These are phyloP conservation scores for Mortierella alpina DNA, from an alignment of 192 early-diverging fungal genomes.

Conservation along the genomic window DNA sequence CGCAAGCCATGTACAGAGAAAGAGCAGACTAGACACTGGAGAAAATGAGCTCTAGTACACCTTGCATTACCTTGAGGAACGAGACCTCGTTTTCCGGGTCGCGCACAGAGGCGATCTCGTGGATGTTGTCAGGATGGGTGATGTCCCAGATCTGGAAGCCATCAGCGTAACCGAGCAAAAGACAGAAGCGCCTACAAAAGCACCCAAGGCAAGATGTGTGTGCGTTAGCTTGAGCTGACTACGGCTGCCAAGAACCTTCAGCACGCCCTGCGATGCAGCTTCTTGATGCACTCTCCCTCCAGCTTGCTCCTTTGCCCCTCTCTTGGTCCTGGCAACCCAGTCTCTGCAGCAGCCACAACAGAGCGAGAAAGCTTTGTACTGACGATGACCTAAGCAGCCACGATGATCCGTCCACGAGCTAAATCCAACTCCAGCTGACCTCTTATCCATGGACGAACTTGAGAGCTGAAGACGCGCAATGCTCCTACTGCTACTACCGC, in stretches of 20 bases:
- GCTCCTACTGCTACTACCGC: too few species aligned
- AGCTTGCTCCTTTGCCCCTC: background rate
- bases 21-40: too few species aligned
- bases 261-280: too few species aligned
- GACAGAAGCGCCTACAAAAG: constrained; percentile 56
- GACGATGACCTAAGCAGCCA: too few species aligned
- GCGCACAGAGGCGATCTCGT: constrained; percentile 73
- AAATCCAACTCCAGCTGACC: too few species aligned
- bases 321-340: constrained; percentile 1
- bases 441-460: too few species aligned
- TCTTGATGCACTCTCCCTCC: background rate
- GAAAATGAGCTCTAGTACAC: too few species aligned
- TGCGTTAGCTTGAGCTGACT: background rate
- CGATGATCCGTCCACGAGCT: too few species aligned
- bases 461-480: too few species aligned
- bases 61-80: constrained; percentile 58
- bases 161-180: constrained; percentile 74
- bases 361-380: too few species aligned
- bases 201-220: background rate
- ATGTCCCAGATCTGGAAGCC: constrained; percentile 88
- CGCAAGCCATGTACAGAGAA: too few species aligned
- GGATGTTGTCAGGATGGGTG: constrained; percentile 70
- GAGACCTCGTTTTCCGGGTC: constrained; percentile 57
- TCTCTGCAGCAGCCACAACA: too few species aligned
- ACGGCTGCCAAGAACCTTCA: background rate